Base-by-base conservation (phyloP, 192 early-diverging fungal species). In the Dissophora globulifera region DNA sequence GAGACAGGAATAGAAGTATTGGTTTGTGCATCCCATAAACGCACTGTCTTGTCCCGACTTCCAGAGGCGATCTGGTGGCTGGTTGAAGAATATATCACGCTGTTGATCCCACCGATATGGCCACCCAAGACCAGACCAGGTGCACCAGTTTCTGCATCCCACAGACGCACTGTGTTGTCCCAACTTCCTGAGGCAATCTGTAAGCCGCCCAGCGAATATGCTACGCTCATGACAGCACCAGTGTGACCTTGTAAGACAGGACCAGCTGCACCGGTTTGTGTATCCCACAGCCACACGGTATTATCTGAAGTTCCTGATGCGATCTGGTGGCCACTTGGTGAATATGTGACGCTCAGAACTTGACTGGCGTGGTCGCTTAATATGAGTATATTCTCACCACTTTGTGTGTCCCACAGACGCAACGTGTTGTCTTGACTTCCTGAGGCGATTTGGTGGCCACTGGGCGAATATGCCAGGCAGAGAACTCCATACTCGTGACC, bases 401-500 rank as follows among this genome's bases (percentile, higher is more conserved):
- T 35, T 31, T 32, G 12, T 12, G 29, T 31, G 20, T 54, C 52
- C 52, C 52, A 54, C 8, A 54, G 52, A 0, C 52, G 52, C 11
- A 54, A 27, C n/a, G 52, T 54, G 20, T 30, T 8, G 16, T 54
- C 52, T 4, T 31, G 29, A 35, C 52, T 35, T 15, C 32, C 52
- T 19, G 52, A 54, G 8, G 52, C 52, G 13, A 54, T 31, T 11
- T 54, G 52, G 17, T 54, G 52, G 8, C 52, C 52, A 20, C 52
- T 54, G 17, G 52, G 52, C 22, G 52, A 54, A 54, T 32, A 54
- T 31, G 30, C 29, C 31, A 54, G 30, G 2, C n/a, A 33, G n/a
- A 32, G 30, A 2, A 54, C 52, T 20, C 30, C 22, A 11, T 27
- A 27, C 13, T 27, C 35, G 19, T 54, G 52, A 1, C 52, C 52